Percentiles rank a stretch among this genome's conserved stretches.
Conservation (phyloP, 2,329 filamentous ascomycete genomes). For the Colletotrichum salicis region DNA sequence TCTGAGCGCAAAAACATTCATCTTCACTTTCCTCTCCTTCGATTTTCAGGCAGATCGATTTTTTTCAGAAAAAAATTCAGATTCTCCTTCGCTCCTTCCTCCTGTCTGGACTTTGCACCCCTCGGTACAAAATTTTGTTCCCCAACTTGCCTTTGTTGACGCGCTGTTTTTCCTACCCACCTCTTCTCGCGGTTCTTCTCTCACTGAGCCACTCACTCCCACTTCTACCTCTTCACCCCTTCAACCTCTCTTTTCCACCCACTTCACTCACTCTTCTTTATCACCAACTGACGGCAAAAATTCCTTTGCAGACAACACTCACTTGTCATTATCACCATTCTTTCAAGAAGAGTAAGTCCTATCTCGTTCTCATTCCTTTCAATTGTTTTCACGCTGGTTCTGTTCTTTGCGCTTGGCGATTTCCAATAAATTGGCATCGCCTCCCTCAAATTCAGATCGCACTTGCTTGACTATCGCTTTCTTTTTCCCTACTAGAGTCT, state of each 20-base stretch:
- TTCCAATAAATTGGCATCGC: not conserved
- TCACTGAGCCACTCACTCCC: not conserved
- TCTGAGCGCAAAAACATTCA: not conserved
- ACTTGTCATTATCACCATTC: constrained; percentile 1
- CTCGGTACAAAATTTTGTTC: no score
- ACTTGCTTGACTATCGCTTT: not conserved
- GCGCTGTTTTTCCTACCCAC: not conserved
- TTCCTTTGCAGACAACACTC: constrained; percentile 10
- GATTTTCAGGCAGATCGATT: not conserved
- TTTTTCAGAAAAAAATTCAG: not conserved
- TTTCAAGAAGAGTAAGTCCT: constrained; percentile 11
- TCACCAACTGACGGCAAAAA: not conserved
- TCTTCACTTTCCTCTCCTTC: not conserved
- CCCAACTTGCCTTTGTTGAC: constrained; percentile 11
- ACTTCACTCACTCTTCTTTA: not conserved
- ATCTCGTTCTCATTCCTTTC: not conserved
- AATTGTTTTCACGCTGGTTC: not conserved
- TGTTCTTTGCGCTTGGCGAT: not conserved
- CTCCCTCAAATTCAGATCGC: not conserved
- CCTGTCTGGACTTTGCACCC: not conserved
- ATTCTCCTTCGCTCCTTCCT: constrained; percentile 12
- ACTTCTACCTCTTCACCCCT: not conserved
- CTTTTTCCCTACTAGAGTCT: not conserved
- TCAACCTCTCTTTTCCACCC: not conserved
- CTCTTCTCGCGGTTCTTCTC: not conserved